Base-by-base conservation (phyloP, 306 rosid species). In the Rosa rugosa region DNA sequence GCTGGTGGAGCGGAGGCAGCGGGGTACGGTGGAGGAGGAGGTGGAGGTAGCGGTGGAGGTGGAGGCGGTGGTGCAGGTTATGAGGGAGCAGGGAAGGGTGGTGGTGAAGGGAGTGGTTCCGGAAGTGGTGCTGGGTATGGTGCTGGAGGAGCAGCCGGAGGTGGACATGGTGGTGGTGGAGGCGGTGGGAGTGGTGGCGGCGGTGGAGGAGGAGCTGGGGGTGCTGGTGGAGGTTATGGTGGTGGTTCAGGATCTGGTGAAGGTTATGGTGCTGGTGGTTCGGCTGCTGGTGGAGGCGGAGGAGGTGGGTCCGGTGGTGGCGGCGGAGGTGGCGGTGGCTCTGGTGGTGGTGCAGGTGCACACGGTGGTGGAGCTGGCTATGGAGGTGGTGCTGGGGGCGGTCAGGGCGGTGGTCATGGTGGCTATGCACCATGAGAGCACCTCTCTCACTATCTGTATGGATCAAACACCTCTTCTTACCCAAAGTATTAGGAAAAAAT, bases 351-450 rank as follows among this genome's bases (percentile, higher is more conserved):
- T 40, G 80, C 49, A 18, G 78, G 80, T 22, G 70, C 69, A 27
- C 63, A 79, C 38, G 86, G 77, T 2, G 53, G 22, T 16, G 75
- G 82, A 64, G 23, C 79, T 51, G 25, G 86, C 6, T 56, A 85
- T 65, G 88, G 91, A 31, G 75, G 69, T 11, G 86, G 86, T 11
- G 82, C 86, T 1, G 94, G 80, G 59, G 70, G 81, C 5, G 86
- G 84, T 34, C 86, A 77, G 62, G 90, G 88, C 0, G 94, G 89
- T 4, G 90, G 94, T 13, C 82, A 86, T 50, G 97, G 92, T 47
- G 92, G 92, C 71, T 87, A 91, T 83, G 77, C 78, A 42, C 94
- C 91, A 34, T 89, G 83, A 83, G 67, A 69, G 16, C 36, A 49
- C 25, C 31, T 56, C 46, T 22, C 63, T 45, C 40, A 6, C 1